Percentiles rank a stretch among this genome's conserved stretches.
Evolutionary conservation across 371 early-diverging fungal species (phyloP).

Genomic region (Mucor velutinosus): DNA sequence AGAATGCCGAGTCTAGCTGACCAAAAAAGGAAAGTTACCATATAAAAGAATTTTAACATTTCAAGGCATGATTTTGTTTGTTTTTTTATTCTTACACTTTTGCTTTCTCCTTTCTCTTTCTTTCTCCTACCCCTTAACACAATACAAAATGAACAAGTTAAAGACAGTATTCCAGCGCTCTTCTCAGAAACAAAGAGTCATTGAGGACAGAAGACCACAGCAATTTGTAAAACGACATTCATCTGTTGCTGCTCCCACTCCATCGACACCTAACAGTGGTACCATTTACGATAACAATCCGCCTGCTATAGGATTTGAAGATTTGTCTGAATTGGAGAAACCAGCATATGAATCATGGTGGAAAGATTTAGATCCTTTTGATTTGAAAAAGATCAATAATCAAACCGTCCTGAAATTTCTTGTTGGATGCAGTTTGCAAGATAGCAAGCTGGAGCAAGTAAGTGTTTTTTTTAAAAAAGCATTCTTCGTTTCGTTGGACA

Average conservation of each 20-base stretch:
- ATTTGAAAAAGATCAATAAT: slow-evolving; percentile 32
- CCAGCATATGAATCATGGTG: slow-evolving; percentile 48
- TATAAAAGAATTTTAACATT: not conserved
- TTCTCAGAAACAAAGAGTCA: slow-evolving; percentile 24
- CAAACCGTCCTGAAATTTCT: slow-evolving; percentile 40
- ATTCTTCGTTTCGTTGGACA: not conserved
- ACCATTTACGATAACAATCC: slow-evolving; percentile 5
- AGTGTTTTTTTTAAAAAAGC: not conserved
- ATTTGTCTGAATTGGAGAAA: slow-evolving; percentile 40
- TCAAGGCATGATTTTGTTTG: slow-evolving; percentile 2
- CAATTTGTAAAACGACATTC: slow-evolving; percentile 40
- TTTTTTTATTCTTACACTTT: not conserved
- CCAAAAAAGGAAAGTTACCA: not conserved
- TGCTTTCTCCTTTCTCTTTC: not conserved
- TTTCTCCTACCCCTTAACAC: not conserved
- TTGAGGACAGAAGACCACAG: slow-evolving; percentile 39
- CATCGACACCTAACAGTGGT: not conserved
- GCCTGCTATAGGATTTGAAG: slow-evolving; percentile 29
- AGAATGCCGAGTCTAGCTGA: not conserved
- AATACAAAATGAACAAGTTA: slow-evolving; percentile 36
- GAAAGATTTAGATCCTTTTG: slow-evolving; percentile 52
- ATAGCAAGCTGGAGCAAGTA: slow-evolving; percentile 45
- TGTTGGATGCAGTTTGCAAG: slow-evolving; percentile 37
- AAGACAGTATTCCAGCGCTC: slow-evolving; percentile 43
- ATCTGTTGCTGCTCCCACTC: not conserved